phyloP scores from a whole-genome alignment of 1,284 basidiomycete species.

The Malassezia pachydermatis region DNA sequence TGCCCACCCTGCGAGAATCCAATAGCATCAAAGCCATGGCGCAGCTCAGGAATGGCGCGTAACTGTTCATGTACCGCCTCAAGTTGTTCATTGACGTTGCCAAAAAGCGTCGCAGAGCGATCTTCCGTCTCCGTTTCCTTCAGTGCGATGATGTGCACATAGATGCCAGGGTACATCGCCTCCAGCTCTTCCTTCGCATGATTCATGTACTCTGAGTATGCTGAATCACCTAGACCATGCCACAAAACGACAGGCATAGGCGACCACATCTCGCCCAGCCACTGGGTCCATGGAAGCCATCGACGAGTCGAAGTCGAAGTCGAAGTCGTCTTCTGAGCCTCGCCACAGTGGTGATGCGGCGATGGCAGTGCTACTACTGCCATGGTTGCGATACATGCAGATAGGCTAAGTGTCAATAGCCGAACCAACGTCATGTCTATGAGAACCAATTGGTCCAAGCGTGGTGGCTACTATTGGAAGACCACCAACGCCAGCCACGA shows the following conservation, averaged over 20 bases:
- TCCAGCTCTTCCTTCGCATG: conserved; percentile 61
- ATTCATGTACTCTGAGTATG: conserved; percentile 52
- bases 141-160: conserved; percentile 61
- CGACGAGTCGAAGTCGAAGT: too few species aligned
- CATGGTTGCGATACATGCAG: too few species aligned
- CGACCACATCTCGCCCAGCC: too few species aligned
- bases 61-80: conserved; percentile 61
- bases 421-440: too few species aligned
- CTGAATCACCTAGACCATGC: conserved; percentile 76
- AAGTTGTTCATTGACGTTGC: conserved; percentile 66
- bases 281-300: too few species aligned
- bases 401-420: too few species aligned
- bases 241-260: conserved; percentile 62
- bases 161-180: conserved; percentile 68
- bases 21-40: conserved; percentile 53
- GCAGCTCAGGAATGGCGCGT: conserved; percentile 59
- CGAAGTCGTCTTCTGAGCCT: too few species aligned
- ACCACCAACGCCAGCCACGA: background rate
- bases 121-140: conserved; percentile 55
- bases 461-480: too few species aligned
- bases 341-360: too few species aligned
- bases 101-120: conserved; percentile 65
- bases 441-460: too few species aligned
- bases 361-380: too few species aligned
- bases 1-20: conserved; percentile 51